Percentiles rank a stretch among this genome's conserved stretches.
Conservation (phyloP, 2,329 filamentous ascomycete genomes). For the Mycosphaerella sp. region DNA sequence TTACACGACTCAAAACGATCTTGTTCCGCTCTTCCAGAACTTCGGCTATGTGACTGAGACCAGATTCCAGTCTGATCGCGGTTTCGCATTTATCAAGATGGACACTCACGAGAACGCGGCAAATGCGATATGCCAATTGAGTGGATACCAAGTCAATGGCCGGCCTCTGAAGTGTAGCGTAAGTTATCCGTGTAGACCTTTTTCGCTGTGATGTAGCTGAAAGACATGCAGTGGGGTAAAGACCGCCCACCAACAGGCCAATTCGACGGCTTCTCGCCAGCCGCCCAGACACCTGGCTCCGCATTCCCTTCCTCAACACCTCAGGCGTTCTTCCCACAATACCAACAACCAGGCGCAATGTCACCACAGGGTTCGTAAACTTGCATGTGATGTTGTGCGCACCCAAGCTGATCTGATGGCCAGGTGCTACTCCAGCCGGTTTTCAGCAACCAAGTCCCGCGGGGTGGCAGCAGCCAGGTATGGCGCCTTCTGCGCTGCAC, state of each 20-base stretch:
- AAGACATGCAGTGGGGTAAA: conserved; percentile 78
- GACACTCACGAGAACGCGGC: conserved; percentile 96
- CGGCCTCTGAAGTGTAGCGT: conserved; percentile 97
- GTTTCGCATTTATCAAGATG: conserved; percentile 99
- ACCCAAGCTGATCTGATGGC: conserved; percentile 5
- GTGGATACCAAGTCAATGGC: conserved; percentile 96
- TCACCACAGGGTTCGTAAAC: conserved; percentile 41
- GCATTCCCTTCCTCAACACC: conserved; percentile 65
- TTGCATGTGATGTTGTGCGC: background rate
- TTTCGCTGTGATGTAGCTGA: conserved; percentile 24
- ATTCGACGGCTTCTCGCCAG: conserved; percentile 70
- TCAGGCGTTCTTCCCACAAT: conserved; percentile 85
- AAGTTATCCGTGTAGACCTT: conserved; percentile 47
- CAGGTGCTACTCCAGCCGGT: conserved; percentile 47
- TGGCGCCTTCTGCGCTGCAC: conserved; percentile 36
- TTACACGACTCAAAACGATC: conserved; percentile 92
- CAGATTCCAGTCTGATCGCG: conserved; percentile 93
- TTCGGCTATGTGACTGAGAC: conserved; percentile 97
- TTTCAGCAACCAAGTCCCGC: conserved; percentile 59
- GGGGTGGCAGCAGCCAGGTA: conserved; percentile 49
- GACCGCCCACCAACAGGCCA: conserved; percentile 84
- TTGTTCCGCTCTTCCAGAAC: conserved; percentile 97
- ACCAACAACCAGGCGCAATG: conserved; percentile 64
- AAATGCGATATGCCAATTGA: conserved; percentile 97
- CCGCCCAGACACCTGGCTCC: conserved; percentile 64